Base-by-base conservation (phyloP, 2,329 filamentous ascomycete species). In the Rhinocladiella similis region DNA sequence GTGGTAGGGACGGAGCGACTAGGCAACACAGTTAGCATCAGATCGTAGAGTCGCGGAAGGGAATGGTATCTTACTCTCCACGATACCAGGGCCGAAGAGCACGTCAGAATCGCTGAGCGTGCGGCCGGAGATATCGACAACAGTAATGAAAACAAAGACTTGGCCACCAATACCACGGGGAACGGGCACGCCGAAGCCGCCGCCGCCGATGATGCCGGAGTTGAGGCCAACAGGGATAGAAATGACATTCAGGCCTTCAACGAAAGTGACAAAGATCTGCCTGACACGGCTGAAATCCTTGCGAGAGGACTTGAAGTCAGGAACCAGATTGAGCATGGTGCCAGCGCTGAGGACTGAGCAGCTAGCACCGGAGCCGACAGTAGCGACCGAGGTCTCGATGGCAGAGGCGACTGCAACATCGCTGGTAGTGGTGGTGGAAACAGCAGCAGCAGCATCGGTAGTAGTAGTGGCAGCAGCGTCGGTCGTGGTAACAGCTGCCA, bases 51-150 rank as follows among this genome's bases (percentile, higher is more conserved):
- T 9, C 20, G 29, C 2, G 36, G 22, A 33, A 14, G 38, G 39
- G 10, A 48, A 33, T 35, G 45, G 41, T 10, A 13, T 55, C 59
- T 54, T 43, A 62, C 64, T 54, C 47, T 67, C 63, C 35, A 66
- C 35, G 41, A 67, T 60, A 14, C 61, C 60, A 16, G 65, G 65
- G 4, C 65, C 65, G 33, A 64, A 63, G 25, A 66, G 38, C 29
- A 64, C 53, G 47, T 62, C 60, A 5, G 25, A 27, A 25, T 58
- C 65, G 16, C 39, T 57, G 33, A 66, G 47, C 45, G 38, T 50
- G 16, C 53, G n/a, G 33, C 62, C 59, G 19, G 49, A 25, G 41
- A 64, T 50, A 38, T 64, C 62, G 20, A 60, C 25, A 45, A 54
- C 56, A 12, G 63, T 65, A 42, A 67, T 54, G 49, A 67, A 56